phyloP scores from a whole-genome alignment of 306 rosid species.

The Heteromeles arbutifolia region DNA sequence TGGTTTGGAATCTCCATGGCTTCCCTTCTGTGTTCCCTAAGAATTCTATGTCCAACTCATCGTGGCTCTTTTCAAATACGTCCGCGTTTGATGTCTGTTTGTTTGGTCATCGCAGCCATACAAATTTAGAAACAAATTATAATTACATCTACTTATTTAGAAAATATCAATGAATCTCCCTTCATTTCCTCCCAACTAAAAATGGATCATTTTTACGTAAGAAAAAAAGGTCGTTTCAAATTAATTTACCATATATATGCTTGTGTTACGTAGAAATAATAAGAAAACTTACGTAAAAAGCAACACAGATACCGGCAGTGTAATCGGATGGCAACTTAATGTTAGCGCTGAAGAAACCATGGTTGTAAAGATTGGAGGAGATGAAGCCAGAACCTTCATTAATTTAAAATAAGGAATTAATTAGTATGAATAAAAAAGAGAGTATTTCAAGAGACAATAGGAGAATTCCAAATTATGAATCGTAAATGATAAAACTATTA shows the following conservation, averaged over 20 bases:
- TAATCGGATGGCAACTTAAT: conserved; percentile 87
- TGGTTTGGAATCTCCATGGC: conserved; percentile 96
- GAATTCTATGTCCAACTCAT: conserved; percentile 91
- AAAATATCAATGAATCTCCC: neutral
- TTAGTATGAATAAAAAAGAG: no score
- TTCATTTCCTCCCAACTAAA: neutral
- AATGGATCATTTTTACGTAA: neutral
- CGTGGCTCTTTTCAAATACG: conserved; percentile 76
- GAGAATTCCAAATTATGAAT: no score
- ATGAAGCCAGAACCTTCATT: conserved; percentile 82
- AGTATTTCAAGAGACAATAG: no score
- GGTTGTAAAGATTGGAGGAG: conserved; percentile 65
- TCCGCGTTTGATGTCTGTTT: conserved; percentile 84
- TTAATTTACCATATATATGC: no score
- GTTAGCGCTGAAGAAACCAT: conserved; percentile 91
- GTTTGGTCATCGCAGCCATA: neutral
- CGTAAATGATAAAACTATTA: no score
- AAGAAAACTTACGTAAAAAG: conserved; percentile 65
- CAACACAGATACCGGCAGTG: conserved; percentile 81
- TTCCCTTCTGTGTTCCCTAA: conserved; percentile 72
- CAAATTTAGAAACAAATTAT: neutral
- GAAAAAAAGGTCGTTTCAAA: neutral
- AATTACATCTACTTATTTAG: neutral
- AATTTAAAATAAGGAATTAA: neutral
- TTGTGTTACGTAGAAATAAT: no score